phyloP scores from a whole-genome alignment of 2,329 filamentous ascomycete genomes.

The Dothidotthia symphoricarpi region DNA sequence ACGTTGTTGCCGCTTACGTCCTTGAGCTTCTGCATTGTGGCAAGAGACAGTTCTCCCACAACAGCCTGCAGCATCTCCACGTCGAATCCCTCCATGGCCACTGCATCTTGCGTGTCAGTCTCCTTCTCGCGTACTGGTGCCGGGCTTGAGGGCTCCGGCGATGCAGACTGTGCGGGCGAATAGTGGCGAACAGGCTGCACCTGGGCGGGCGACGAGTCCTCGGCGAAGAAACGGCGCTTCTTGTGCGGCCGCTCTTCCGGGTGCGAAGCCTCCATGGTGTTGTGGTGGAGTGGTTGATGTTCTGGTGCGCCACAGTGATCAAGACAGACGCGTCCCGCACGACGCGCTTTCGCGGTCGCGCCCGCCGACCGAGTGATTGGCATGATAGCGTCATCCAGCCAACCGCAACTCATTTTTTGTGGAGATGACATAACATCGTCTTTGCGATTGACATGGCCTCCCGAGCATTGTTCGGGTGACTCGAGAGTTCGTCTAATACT shows the following conservation, averaged over 20 bases:
- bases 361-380: slow-evolving; percentile 18
- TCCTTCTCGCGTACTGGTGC: slow-evolving; percentile 6
- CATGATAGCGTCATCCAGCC: slow-evolving; percentile 30
- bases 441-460: not conserved
- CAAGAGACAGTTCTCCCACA: slow-evolving; percentile 53
- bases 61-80: slow-evolving; percentile 56
- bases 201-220: slow-evolving; percentile 44
- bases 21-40: slow-evolving; percentile 51
- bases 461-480: not conserved
- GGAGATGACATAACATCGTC: slow-evolving; percentile 3
- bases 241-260: slow-evolving; percentile 57
- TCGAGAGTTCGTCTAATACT: not conserved
- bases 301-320: not conserved
- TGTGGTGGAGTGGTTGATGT: slow-evolving; percentile 5
- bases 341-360: slow-evolving; percentile 35
- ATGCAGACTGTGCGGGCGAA: slow-evolving; percentile 32
- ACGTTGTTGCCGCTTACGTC: slow-evolving; percentile 54
- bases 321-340: slow-evolving; percentile 22
- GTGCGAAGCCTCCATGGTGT: slow-evolving; percentile 41
- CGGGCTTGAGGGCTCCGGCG: slow-evolving; percentile 24
- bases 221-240: slow-evolving; percentile 63
- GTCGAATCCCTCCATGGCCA: slow-evolving; percentile 50
- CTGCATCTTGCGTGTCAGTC: slow-evolving; percentile 9
- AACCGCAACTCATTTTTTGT: slow-evolving; percentile 12
- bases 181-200: slow-evolving; percentile 17